phyloP scores from a whole-genome alignment of 495 filamentous ascomycete species.

The Staphylotrichum longicolle region DNA sequence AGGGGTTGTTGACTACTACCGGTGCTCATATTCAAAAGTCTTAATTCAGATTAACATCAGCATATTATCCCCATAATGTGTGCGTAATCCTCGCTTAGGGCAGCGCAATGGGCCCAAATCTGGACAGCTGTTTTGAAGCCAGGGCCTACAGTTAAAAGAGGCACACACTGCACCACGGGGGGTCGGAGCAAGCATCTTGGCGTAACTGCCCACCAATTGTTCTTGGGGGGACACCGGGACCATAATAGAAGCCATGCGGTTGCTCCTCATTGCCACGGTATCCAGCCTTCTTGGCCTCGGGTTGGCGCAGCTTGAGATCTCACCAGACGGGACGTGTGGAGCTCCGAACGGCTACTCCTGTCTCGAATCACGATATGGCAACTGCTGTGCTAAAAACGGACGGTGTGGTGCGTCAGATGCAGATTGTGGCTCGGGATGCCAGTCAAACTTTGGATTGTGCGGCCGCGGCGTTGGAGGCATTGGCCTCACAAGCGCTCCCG shows the following conservation, averaged over 20 bases:
- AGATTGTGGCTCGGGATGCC: slow-evolving; percentile 1
- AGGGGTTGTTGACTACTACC: not conserved
- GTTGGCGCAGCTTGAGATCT: not conserved
- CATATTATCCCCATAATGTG: too few species aligned
- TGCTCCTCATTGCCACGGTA: not conserved
- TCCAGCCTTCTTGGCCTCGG: not conserved
- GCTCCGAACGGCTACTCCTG: not conserved
- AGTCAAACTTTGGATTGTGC: slow-evolving; percentile 1
- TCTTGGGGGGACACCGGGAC: not conserved
- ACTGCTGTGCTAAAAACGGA: not conserved
- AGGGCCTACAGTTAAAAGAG: too few species aligned
- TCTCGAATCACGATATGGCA: slow-evolving; percentile 1
- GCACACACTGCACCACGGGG: too few species aligned
- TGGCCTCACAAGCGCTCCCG: not conserved
- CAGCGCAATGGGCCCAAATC: too few species aligned
- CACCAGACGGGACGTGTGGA: slow-evolving; percentile 3
- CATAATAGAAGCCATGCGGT: not conserved
- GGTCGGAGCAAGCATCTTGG: not conserved
- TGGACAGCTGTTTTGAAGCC: too few species aligned
- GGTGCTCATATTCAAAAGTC: not conserved
- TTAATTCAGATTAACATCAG: not conserved
- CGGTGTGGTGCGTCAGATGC: not conserved
- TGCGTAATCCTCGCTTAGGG: too few species aligned
- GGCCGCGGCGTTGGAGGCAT: not conserved
- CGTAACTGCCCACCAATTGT: not conserved